Conservation (phyloP, 345 rosid genomes). For the Cochlearia excelsa region DNA sequence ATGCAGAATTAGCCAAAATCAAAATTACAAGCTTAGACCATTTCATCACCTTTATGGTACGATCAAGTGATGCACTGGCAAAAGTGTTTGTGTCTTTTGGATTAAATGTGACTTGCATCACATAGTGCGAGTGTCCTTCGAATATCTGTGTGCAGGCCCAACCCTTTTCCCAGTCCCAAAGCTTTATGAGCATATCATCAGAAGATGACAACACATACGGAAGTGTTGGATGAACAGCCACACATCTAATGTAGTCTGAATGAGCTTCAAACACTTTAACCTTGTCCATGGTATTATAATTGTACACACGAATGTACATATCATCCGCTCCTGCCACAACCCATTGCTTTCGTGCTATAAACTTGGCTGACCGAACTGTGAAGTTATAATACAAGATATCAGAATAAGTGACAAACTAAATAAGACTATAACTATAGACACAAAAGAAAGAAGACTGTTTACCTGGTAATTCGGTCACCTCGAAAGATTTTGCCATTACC, state of each 20-base stretch:
- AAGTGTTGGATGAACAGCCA: constrained; percentile 89
- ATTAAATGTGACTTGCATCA: constrained; percentile 94
- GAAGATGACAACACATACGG: constrained; percentile 92
- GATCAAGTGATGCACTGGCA: constrained; percentile 98
- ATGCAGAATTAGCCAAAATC: constrained; percentile 7
- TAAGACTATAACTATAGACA: neutral
- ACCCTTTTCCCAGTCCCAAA: constrained; percentile 99
- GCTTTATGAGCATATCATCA: constrained; percentile 98
- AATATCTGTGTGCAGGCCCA: constrained; percentile 91
- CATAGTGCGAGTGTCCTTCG: constrained; percentile 99
- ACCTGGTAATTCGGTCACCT: constrained; percentile 93
- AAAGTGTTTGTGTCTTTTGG: constrained; percentile 92
- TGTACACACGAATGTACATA: constrained; percentile 82
- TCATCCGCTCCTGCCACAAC: constrained; percentile 96
- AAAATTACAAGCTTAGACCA: constrained; percentile 4
- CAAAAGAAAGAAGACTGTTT: constrained; percentile 9
- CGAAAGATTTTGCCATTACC: constrained; percentile 88
- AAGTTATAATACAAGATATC: constrained; percentile 7
- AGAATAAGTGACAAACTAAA: constrained; percentile 17
- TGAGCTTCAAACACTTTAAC: constrained; percentile 96
- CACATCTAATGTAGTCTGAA: constrained; percentile 89
- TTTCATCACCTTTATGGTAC: constrained; percentile 68
- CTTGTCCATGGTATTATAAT: constrained; percentile 89
- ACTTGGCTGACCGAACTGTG: constrained; percentile 96
- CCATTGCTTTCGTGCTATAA: constrained; percentile 85